A percentile compares a stretch with the other conserved stretches of the same genome.
Conservation (phyloP, 129 eudicot species). For the Flaveria ramosissima region DNA sequence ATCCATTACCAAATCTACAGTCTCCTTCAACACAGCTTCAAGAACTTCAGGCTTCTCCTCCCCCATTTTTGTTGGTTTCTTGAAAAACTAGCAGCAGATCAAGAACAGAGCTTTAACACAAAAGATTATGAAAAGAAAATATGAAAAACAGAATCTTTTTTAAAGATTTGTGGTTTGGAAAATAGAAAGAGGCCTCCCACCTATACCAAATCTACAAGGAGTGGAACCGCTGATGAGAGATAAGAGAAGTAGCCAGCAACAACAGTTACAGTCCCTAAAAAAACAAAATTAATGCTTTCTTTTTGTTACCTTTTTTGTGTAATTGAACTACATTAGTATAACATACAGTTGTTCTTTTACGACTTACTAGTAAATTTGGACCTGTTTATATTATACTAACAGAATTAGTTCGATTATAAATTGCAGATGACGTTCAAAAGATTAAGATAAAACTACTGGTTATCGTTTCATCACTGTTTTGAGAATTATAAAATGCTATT, state of each 20-base stretch:
- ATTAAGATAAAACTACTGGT: no score
- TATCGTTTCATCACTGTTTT: no score
- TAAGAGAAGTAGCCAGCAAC: constrained; percentile 11
- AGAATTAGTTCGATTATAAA: no score
- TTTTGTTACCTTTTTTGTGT: background rate
- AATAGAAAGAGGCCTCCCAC: constrained; percentile 47
- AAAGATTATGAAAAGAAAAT: constrained; percentile 2
- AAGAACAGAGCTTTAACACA: constrained; percentile 34
- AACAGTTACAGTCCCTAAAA: background rate
- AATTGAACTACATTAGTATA: background rate
- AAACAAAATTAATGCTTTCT: constrained; percentile 1
- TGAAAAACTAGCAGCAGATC: constrained; percentile 32
- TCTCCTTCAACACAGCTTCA: constrained; percentile 92
- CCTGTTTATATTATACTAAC: no score
- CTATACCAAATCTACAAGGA: constrained; percentile 71
- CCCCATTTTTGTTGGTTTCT: constrained; percentile 48
- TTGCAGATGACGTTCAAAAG: no score
- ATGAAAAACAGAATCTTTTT: constrained; percentile 25
- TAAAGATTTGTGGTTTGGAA: constrained; percentile 35
- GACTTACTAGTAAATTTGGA: no score
- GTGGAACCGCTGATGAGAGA: constrained; percentile 48
- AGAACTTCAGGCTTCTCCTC: constrained; percentile 93
- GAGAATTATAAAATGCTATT: no score
- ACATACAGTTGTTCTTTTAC: no score
- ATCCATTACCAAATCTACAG: constrained; percentile 96